Evolutionary conservation across 495 filamentous ascomycete species (phyloP), one percentile per base, ranked within the genome.

Genomic region (Trypethelium eluteriae): DNA sequence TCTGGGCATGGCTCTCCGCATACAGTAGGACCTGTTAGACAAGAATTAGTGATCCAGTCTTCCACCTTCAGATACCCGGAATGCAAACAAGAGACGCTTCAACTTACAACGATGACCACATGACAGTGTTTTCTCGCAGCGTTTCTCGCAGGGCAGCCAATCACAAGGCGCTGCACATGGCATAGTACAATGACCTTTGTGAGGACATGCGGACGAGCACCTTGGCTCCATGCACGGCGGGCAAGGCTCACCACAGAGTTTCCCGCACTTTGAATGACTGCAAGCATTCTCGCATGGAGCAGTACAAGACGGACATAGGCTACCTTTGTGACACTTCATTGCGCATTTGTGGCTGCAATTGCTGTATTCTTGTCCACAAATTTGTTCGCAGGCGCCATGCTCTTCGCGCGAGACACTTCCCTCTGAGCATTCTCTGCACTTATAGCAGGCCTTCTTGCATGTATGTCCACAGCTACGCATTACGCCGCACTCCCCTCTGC

Each of bases 1-100:
- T 74, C 36, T 14, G 87, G 88, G 67, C 87, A 92, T 0, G 62
- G 57, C 67, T 92, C 88, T 1, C 88, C 87, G 66, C 87, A 90
- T 10, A 88, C 70, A 0, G 82, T 85, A 2, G 88, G 88, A 71
- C 85, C 63, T 56, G 88, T 7, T 79, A 75, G 32, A 16, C 39
- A 35, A 7, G 6, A 7, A 44, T 44, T 44, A 44, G 41, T 44
- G 41, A 66, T 16, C 73, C 35, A 44, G 7, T 44, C 14, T 7
- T 44, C 14, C 14, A 7, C 6, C 14, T 44, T 7, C 14, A 44
- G 41, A 44, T 7, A 44, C 41, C 14, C 46, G 73, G 75, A 64
- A 73, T 10, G 18, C 16, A 16, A 3, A 12, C 12, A 10, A 34
- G 38, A 34, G 16, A 71, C 63, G 71, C 38, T 64, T n/a, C n/a